Evolutionary conservation across 495 filamentous ascomycete genomes (phyloP).

Genomic region (Neurospora sp.): DNA sequence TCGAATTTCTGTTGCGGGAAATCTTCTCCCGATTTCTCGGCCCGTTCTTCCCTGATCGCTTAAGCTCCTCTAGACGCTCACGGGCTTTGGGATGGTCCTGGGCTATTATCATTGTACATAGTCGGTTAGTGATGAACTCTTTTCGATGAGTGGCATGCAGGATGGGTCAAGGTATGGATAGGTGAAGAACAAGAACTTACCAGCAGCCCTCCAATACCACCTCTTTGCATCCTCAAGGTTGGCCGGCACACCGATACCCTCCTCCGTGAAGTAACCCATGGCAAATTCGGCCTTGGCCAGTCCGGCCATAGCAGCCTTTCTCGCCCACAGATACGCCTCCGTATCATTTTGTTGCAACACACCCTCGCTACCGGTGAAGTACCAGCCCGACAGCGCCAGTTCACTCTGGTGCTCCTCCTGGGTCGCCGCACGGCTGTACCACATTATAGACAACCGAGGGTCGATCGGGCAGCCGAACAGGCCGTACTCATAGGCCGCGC

Average conservation of each 20-base stretch:
- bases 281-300: slow-evolving; percentile 91
- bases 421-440: slow-evolving; percentile 85
- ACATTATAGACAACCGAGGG: slow-evolving; percentile 71
- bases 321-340: slow-evolving; percentile 93
- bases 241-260: slow-evolving; percentile 78
- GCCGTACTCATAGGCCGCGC: slow-evolving; percentile 83
- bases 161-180: background rate
- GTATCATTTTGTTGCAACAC: slow-evolving; percentile 87
- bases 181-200: slow-evolving; percentile 46
- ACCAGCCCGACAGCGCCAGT: slow-evolving; percentile 90
- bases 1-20: slow-evolving; percentile 71
- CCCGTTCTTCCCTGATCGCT: slow-evolving; percentile 60
- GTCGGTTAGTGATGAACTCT: slow-evolving; percentile 8
- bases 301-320: slow-evolving; percentile 79
- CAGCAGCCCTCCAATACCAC: slow-evolving; percentile 97
- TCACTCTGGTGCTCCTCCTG: slow-evolving; percentile 95
- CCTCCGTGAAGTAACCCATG: slow-evolving; percentile 95
- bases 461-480: slow-evolving; percentile 73
- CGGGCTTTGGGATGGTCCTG: slow-evolving; percentile 90
- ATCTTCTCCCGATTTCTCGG: slow-evolving; percentile 64
- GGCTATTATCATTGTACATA: slow-evolving; percentile 43
- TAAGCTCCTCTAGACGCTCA: slow-evolving; percentile 85
- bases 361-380: slow-evolving; percentile 81
- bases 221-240: slow-evolving; percentile 91
- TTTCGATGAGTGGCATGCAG: background rate